Evolutionary conservation across 495 filamentous ascomycete species (phyloP).

Genomic region (Podospora pseudocomata): DNA sequence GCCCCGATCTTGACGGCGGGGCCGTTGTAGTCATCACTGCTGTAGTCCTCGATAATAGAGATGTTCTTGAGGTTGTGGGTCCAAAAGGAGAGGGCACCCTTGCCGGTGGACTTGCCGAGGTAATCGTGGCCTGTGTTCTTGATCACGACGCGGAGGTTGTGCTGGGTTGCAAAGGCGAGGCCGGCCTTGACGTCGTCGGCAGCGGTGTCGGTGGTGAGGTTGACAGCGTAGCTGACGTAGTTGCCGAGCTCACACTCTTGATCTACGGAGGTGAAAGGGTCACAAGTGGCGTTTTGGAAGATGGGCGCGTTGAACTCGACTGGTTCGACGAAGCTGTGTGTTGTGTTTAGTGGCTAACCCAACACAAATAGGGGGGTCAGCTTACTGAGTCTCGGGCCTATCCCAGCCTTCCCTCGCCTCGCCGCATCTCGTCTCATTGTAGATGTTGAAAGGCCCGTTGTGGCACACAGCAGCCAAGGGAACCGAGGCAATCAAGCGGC

Average conservation of each 20-base stretch:
- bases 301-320: constrained; percentile 1
- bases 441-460: not conserved
- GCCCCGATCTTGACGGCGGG: not conserved
- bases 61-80: not conserved
- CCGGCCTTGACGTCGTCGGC: not conserved
- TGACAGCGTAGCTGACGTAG: constrained; percentile 1
- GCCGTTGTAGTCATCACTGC: not conserved
- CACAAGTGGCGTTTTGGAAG: not conserved
- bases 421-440: not conserved
- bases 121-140: constrained; percentile 1
- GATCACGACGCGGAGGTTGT: not conserved
- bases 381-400: not conserved
- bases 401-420: not conserved
- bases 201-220: not conserved
- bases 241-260: not conserved
- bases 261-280: not conserved
- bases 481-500: not conserved
- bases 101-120: constrained; percentile 1
- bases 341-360: not conserved
- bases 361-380: not conserved
- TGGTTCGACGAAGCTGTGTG: not conserved
- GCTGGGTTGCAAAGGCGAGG: not conserved
- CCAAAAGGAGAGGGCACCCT: not conserved
- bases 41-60: not conserved
- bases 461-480: not conserved